These are phyloP conservation scores for Chytriomyces hyalinus DNA, from an alignment of 192 early-diverging fungal genomes.

Conservation along the genomic window DNA sequence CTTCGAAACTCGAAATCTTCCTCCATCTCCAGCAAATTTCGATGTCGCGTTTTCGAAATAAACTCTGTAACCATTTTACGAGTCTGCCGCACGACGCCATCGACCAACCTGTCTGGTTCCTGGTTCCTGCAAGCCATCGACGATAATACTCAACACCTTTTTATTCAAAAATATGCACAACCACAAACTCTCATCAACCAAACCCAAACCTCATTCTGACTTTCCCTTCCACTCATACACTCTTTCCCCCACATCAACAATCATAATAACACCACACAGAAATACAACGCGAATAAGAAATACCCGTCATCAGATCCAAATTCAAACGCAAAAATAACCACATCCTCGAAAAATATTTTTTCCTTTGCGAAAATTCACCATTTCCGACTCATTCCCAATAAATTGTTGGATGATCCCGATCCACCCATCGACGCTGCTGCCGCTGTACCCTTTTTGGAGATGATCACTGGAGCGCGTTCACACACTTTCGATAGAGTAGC, in stretches of 20 bases:
- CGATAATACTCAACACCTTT: too few relatives aligned
- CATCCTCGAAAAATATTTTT: neutral
- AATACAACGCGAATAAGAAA: slow-evolving; percentile 4
- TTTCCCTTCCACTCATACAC: too few relatives aligned
- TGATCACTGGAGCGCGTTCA: slow-evolving; percentile 33
- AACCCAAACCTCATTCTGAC: too few relatives aligned
- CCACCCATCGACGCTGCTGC: neutral
- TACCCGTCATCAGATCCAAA: neutral
- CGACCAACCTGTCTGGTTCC: too few relatives aligned
- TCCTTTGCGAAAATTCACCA: neutral
- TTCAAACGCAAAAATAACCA: neutral
- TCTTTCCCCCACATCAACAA: neutral
- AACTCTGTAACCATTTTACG: too few relatives aligned
- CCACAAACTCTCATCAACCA: too few relatives aligned
- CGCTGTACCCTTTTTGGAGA: slow-evolving; percentile 28
- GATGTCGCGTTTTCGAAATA: too few relatives aligned
- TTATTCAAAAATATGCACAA: too few relatives aligned
- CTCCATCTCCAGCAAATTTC: too few relatives aligned
- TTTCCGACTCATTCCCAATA: neutral
- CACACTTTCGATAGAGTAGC: slow-evolving; percentile 25
- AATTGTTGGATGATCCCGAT: slow-evolving; percentile 9
- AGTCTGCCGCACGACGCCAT: too few relatives aligned
- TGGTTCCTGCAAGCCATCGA: too few relatives aligned
- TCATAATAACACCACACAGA: neutral
- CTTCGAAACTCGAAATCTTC: too few relatives aligned